A percentile compares a stretch with the other conserved stretches of the same genome.
Evolutionary conservation across 2,329 filamentous ascomycete species (phyloP).

Genomic region (Exserohilum rostratum): DNA sequence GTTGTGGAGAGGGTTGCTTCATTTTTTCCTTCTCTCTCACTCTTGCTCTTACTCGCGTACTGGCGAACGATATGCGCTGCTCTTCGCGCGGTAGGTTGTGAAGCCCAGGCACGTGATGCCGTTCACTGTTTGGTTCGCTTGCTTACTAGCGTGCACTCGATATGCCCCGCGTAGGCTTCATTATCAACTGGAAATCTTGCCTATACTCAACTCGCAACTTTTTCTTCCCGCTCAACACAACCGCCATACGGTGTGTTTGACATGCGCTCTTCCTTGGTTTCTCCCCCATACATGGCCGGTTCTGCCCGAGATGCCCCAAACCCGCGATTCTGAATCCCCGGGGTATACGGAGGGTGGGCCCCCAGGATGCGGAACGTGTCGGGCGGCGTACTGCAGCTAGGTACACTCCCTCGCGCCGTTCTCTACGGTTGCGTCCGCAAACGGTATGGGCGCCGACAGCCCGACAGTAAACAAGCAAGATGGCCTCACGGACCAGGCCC

Average conservation of each 20-base stretch:
- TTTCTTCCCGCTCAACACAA: no score
- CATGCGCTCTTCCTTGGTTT: not conserved
- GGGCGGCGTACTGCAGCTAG: constrained; percentile 14
- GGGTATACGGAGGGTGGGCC: constrained; percentile 1
- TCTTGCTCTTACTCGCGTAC: not conserved
- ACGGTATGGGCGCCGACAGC: constrained; percentile 10
- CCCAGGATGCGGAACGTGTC: constrained; percentile 7
- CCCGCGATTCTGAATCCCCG: not conserved
- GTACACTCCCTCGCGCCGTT: constrained; percentile 4
- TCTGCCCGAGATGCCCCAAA: constrained; percentile 1
- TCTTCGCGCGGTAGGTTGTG: no score
- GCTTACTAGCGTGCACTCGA: no score
- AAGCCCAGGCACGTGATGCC: no score
- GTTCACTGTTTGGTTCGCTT: no score
- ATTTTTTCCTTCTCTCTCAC: not conserved
- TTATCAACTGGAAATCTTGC: no score
- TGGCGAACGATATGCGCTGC: not conserved
- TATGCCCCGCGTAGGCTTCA: no score
- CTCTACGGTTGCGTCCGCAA: constrained; percentile 3
- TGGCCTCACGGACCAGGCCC: constrained; percentile 2
- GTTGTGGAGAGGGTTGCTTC: no score
- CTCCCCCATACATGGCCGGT: not conserved
- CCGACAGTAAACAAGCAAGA: not conserved
- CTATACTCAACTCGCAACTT: no score
- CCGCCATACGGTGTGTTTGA: not conserved